A percentile compares a stretch with the other conserved stretches of the same genome.
These are phyloP conservation scores for Suillus lakei DNA, from an alignment of 768 basidiomycete species.

Conservation along the genomic window DNA sequence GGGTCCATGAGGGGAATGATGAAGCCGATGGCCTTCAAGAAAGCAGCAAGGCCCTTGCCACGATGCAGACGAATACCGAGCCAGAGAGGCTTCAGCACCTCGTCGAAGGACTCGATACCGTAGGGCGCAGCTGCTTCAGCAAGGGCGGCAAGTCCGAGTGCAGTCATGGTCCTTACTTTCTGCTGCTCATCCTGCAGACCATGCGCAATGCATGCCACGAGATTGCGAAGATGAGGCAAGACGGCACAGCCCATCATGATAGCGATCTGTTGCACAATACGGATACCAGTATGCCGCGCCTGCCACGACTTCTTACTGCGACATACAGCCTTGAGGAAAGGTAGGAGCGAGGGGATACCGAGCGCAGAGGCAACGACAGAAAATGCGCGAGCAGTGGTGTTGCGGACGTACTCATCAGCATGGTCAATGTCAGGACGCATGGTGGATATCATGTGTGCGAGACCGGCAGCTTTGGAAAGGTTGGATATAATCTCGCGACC, in stretches of 20 bases:
- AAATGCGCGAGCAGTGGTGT: conserved; percentile 98
- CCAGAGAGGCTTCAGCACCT: conserved; percentile 85
- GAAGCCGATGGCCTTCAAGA: conserved; percentile 94
- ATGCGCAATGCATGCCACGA: conserved; percentile 94
- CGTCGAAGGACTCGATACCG: conserved; percentile 99
- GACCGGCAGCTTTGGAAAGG: conserved; percentile 96
- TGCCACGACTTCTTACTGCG: conserved; percentile 99
- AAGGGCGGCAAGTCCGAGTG: conserved; percentile 81
- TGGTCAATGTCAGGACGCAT: conserved; percentile 99
- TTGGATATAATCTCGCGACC: conserved; percentile 99
- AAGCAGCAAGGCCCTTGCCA: conserved; percentile 78
- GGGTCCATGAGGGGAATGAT: conserved; percentile 99
- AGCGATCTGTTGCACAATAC: conserved; percentile 99
- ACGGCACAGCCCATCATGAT: conserved; percentile 99
- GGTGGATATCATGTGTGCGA: conserved; percentile 99
- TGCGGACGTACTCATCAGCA: conserved; percentile 98
- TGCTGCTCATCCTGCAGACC: conserved; percentile 80
- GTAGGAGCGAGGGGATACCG: conserved; percentile 95
- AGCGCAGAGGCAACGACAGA: conserved; percentile 98
- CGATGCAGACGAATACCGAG: conserved; percentile 78
- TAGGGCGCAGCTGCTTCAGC: conserved; percentile 98
- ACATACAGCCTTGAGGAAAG: conserved; percentile 98
- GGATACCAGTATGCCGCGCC: conserved; percentile 98
- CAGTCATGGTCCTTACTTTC: conserved; percentile 83
- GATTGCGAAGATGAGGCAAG: conserved; percentile 92